phyloP scores from a whole-genome alignment of 164 flowering plant genomes.

The Kingdonia uniflora region DNA sequence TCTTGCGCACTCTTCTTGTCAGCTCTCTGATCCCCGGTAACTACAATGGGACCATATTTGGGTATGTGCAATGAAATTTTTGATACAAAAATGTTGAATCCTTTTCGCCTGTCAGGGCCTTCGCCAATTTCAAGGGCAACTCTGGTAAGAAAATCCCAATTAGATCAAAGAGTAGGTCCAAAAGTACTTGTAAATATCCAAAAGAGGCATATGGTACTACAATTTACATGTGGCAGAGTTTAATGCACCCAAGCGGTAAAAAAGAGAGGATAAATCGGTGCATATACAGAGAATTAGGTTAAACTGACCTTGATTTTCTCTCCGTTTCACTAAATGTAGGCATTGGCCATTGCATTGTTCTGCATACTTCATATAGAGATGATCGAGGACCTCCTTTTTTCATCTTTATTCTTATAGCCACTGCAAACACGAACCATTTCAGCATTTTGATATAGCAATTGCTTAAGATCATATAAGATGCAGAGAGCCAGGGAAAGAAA shows the following conservation, averaged over 20 bases:
- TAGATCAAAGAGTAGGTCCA: background rate
- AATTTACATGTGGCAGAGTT: no score
- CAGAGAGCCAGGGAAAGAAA: background rate
- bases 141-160: slow-evolving; percentile 19
- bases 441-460: background rate
- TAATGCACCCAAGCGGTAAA: no score
- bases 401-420: slow-evolving; percentile 34
- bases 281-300: no score
- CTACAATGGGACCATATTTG: slow-evolving; percentile 32
- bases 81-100: slow-evolving; percentile 42
- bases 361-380: slow-evolving; percentile 52
- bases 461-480: background rate
- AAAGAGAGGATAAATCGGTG: no score
- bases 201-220: no score
- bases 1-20: slow-evolving; percentile 84
- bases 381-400: slow-evolving; percentile 81
- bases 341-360: slow-evolving; percentile 62
- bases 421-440: slow-evolving; percentile 25
- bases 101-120: slow-evolving; percentile 30
- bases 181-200: background rate
- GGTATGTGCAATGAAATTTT: slow-evolving; percentile 53
- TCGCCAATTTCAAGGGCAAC: slow-evolving; percentile 32
- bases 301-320: slow-evolving; percentile 41
- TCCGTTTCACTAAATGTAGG: slow-evolving; percentile 53
- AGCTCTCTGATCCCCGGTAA: slow-evolving; percentile 49